A percentile compares a stretch with the other conserved stretches of the same genome.
phyloP scores from a whole-genome alignment of 129 eudicot species.

The Pseudognaphalium luteoalbum region DNA sequence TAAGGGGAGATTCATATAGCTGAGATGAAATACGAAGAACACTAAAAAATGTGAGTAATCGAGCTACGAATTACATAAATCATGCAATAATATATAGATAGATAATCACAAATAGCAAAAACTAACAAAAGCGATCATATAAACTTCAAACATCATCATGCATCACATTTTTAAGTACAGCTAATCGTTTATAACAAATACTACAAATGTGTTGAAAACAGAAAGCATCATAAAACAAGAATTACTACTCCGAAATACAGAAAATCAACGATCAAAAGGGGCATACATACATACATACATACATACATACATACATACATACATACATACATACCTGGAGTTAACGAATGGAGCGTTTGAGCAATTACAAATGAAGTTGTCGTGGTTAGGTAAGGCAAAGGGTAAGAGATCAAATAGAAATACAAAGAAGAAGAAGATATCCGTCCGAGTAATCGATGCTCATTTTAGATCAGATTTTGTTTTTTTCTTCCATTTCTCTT shows the following conservation, averaged over 20 bases:
- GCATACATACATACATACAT: not conserved
- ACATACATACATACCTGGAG: not conserved
- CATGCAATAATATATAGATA: too few relatives aligned
- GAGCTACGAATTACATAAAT: not conserved
- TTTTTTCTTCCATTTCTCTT: conserved; percentile 8
- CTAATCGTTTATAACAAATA: not conserved
- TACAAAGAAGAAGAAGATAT: not conserved
- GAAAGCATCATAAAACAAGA: not conserved
- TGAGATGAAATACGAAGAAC: too few relatives aligned
- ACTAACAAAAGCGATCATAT: not conserved
- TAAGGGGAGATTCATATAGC: too few relatives aligned
- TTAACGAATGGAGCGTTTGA: not conserved
- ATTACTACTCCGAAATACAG: not conserved
- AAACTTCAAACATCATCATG: not conserved
- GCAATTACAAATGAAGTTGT: not conserved
- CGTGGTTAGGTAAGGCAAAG: not conserved
- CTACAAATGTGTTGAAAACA: too few relatives aligned
- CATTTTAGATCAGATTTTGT: conserved; percentile 28
- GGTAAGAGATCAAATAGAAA: not conserved
- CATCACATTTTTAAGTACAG: not conserved
- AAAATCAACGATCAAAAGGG: not conserved
- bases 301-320: too few relatives aligned
- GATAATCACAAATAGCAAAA: not conserved
- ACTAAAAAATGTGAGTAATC: too few relatives aligned
- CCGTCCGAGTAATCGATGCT: conserved; percentile 6